Evolutionary conservation across 1,284 basidiomycete genomes (phyloP).

Genomic region (Pseudozyma thailandica): DNA sequence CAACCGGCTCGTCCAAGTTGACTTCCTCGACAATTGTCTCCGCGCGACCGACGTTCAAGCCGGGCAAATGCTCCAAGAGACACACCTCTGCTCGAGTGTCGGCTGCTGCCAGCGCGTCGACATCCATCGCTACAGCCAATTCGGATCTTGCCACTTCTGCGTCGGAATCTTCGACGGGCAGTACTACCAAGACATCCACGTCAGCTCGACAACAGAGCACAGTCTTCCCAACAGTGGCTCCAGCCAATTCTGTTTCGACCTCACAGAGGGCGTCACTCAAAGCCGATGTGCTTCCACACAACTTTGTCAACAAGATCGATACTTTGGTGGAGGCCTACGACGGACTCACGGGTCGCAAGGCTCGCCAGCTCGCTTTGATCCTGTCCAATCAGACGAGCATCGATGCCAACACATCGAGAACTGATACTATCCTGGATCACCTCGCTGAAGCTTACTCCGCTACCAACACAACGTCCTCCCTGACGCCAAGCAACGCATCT

Average conservation of each 20-base stretch:
- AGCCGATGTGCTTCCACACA: constrained; percentile 9
- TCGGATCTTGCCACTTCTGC: too few species aligned
- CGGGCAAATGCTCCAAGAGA: constrained; percentile 15
- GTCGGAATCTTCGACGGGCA: neutral
- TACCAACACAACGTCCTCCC: neutral
- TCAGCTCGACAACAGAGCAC: constrained; percentile 14
- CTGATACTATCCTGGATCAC: constrained; percentile 17
- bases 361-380: constrained; percentile 32
- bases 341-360: constrained; percentile 37
- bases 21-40: neutral
- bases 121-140: constrained; percentile 14
- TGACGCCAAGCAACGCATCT: too few species aligned
- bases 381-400: constrained; percentile 29
- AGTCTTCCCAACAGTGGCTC: constrained; percentile 19
- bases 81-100: constrained; percentile 14
- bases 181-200: constrained; percentile 2
- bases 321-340: constrained; percentile 19
- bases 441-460: constrained; percentile 21
- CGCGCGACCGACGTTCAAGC: constrained; percentile 7
- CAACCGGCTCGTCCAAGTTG: neutral
- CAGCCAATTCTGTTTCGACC: neutral
- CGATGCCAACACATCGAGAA: constrained; percentile 20
- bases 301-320: constrained; percentile 28
- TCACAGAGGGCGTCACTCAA: neutral
- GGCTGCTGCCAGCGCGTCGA: constrained; percentile 12